Evolutionary conservation across 345 rosid genomes (phyloP), one percentile per base, ranked within the genome.

Genomic region (Arabis hirsuta): DNA sequence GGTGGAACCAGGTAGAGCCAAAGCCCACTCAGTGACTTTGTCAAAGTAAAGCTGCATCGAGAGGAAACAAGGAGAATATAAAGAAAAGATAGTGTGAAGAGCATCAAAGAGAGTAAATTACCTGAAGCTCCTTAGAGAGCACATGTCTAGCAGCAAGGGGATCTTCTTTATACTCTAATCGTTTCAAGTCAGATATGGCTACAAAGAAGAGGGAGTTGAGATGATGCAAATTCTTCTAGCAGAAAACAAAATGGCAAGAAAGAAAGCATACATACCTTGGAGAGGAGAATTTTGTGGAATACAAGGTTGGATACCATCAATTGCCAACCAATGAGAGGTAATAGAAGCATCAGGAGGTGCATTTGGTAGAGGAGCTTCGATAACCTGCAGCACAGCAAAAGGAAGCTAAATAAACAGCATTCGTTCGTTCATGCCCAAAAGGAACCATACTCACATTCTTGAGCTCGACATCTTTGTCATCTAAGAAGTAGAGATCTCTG

Each of bases 221-320:
- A 13, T 24, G 57, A 41, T 47, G 62, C 39, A 67, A 41, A 66
- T 19, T 38, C 45, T 27, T 41, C 5, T 36, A 8, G 10, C 32
- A 29, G 8, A 42, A 39, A 12, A 19, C 36, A 29, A 67, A n/a
- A 41, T 20, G 46, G 13, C 7, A 19, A 43, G 50, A 19, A 26
- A 53, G 13, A 34, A 34, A 34, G 38, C 38, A 20, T 11, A 20
- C 22, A 20, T 13, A 92, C 98, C 95, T 82, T 88, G 85, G 64
- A 81, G 55, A 6, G 87, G 79, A 72, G 85, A 81, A 73, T 88
- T 92, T 73, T 90, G 91, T 0, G 90, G 90, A 64, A 90, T 83
- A 39, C 86, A 84, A 62, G 96, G 98, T 73, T 90, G 98, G 65
- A 88, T 78, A 20, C 98, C 98, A 87, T 92, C 98, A 80, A 92